phyloP scores from a whole-genome alignment of 345 rosid genomes.

The Microcos paniculata region DNA sequence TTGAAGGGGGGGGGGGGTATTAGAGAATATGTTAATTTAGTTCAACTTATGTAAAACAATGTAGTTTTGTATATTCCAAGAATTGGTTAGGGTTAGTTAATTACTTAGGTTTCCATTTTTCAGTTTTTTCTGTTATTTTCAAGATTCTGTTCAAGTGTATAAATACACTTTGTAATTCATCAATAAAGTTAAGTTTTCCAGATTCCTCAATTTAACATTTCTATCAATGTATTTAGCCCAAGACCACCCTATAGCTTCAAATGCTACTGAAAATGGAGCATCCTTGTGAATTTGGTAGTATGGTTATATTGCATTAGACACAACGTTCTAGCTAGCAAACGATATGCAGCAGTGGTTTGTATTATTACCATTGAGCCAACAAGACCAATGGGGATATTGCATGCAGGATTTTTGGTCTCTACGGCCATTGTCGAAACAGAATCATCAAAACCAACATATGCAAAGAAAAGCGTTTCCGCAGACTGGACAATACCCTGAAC shows the following conservation, averaged over 20 bases:
- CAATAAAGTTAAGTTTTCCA: no score
- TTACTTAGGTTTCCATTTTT: no score
- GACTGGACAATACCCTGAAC: conserved; percentile 61
- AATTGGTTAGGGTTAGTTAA: no score
- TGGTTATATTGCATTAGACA: conserved; percentile 72
- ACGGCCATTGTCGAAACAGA: conserved; percentile 90
- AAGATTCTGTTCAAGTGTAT: no score
- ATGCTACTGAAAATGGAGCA: conserved; percentile 78
- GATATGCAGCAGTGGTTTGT: conserved; percentile 52
- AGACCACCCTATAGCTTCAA: conserved; percentile 53
- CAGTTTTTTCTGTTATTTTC: no score
- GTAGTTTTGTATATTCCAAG: no score
- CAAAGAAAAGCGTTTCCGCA: conserved; percentile 74
- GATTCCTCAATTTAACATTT: no score
- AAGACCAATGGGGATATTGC: conserved; percentile 80
- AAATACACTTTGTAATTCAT: no score
- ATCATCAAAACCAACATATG: conserved; percentile 85
- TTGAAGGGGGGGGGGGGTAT: no score
- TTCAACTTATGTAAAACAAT: no score
- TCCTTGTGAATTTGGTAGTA: conserved; percentile 42
- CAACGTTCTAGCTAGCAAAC: conserved; percentile 52
- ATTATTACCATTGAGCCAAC: conserved; percentile 72
- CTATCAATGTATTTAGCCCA: conserved; percentile 96
- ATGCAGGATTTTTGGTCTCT: conserved; percentile 77
- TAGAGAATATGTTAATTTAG: no score